Percentiles rank a stretch among this genome's conserved stretches.
Evolutionary conservation across 176 grass and related monocot species (phyloP).

Genomic region (Aegilops tauschii): DNA sequence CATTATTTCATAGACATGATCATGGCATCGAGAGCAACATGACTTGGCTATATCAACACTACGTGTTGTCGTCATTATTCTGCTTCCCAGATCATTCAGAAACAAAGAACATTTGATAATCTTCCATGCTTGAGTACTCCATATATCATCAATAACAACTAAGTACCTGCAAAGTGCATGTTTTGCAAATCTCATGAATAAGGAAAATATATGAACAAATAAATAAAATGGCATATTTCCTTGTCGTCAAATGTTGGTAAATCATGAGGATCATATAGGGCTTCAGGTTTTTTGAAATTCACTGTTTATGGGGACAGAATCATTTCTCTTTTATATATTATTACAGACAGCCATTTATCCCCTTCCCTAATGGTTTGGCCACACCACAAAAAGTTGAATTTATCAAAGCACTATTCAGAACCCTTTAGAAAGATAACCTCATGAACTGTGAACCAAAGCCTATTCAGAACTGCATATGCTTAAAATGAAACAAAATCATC

Average conservation of each 20-base stretch:
- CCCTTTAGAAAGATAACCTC: background rate
- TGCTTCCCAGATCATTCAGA: background rate
- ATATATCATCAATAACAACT: constrained; percentile 6
- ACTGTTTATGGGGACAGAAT: background rate
- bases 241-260: background rate
- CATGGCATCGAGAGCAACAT: constrained; percentile 4
- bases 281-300: background rate
- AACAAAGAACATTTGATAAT: constrained; percentile 9
- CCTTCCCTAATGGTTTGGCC: background rate
- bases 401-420: background rate
- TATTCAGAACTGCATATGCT: background rate
- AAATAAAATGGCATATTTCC: background rate
- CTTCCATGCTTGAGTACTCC: constrained; percentile 14
- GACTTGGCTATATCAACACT: constrained; percentile 14
- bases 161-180: background rate
- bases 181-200: background rate
- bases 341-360: background rate
- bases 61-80: background rate
- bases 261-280: background rate
- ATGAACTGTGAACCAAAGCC: background rate
- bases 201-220: background rate
- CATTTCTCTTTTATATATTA: background rate
- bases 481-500: background rate
- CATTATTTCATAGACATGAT: constrained; percentile 8
- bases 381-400: background rate